phyloP scores from a whole-genome alignment of 2,329 filamentous ascomycete species.

The Cordyceps tenuipes region DNA sequence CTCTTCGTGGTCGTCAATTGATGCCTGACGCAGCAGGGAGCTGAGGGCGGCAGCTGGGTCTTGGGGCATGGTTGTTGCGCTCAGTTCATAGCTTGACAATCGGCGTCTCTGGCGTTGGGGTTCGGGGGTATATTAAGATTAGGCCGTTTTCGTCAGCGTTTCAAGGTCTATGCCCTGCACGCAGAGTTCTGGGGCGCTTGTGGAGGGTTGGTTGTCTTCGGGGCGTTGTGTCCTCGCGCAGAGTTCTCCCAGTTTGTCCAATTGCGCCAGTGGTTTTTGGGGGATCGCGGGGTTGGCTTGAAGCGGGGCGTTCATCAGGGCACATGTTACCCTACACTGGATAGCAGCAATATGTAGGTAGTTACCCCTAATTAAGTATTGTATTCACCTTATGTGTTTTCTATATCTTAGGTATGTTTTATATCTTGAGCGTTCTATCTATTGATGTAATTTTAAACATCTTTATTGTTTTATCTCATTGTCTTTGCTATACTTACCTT shows the following conservation, averaged over 20 bases:
- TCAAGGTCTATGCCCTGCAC: neutral
- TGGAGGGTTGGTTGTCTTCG: neutral
- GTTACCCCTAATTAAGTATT: no score
- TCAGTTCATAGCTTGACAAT: conserved; percentile 19
- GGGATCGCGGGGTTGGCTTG: conserved; percentile 11
- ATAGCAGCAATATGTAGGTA: no score
- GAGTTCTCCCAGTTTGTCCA: neutral
- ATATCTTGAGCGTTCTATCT: no score
- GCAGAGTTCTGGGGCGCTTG: neutral
- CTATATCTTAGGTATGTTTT: neutral
- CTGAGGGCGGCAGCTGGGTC: conserved; percentile 43
- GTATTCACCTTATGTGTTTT: no score
- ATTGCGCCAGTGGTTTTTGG: conserved; percentile 6
- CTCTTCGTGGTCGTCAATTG: conserved; percentile 65
- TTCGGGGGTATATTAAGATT: neutral
- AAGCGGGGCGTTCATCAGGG: no score
- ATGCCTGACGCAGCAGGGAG: conserved; percentile 44
- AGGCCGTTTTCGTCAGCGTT: neutral
- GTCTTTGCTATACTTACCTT: no score
- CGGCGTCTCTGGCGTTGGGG: neutral
- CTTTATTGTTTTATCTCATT: no score
- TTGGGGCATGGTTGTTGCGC: conserved; percentile 27
- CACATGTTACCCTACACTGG: no score
- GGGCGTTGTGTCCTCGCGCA: neutral
- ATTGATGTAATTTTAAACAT: no score